A percentile compares a stretch with the other conserved stretches of the same genome.
phyloP scores from a whole-genome alignment of 2,329 filamentous ascomycete species.

The Colletotrichum tamarilloi region DNA sequence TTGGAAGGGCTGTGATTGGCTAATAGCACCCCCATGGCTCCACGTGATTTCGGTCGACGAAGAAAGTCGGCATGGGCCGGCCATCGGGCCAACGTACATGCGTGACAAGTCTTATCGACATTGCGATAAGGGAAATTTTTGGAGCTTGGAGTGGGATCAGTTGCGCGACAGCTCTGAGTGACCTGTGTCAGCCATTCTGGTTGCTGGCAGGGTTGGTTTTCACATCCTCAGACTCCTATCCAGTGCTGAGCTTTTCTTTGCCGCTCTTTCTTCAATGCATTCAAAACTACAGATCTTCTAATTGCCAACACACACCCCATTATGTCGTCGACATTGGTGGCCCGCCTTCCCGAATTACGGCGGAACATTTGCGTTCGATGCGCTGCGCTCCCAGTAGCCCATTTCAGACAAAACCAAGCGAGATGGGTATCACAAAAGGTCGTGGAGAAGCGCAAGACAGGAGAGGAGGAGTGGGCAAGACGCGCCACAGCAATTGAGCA shows the following conservation, averaged over 20 bases:
- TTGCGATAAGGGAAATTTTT: conserved; percentile 35
- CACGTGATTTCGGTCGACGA: conserved; percentile 30
- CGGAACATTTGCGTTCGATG: conserved; percentile 31
- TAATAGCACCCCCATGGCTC: conserved; percentile 28
- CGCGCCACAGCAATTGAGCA: conserved; percentile 58
- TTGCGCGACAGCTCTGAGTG: conserved; percentile 3
- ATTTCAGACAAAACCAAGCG: conserved; percentile 38
- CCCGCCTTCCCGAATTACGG: conserved; percentile 24
- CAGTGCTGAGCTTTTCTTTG: neutral
- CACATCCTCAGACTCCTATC: neutral
- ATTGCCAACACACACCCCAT: neutral
- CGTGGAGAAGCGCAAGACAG: conserved; percentile 55
- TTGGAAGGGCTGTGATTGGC: conserved; percentile 58
- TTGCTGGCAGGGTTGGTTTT: conserved; percentile 1
- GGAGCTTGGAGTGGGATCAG: conserved; percentile 9
- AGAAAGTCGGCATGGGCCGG: neutral
- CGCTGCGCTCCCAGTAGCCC: conserved; percentile 16
- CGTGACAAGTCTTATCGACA: conserved; percentile 7
- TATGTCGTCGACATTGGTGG: conserved; percentile 32
- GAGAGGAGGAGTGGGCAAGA: conserved; percentile 59
- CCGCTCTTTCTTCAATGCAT: conserved; percentile 21
- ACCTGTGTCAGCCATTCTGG: conserved; percentile 4
- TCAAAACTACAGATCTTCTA: neutral
- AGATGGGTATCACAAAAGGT: conserved; percentile 55
- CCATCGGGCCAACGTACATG: conserved; percentile 17